Base-by-base conservation (phyloP, 2,329 filamentous ascomycete genomes). In the Amesomyces nigricolor region DNA sequence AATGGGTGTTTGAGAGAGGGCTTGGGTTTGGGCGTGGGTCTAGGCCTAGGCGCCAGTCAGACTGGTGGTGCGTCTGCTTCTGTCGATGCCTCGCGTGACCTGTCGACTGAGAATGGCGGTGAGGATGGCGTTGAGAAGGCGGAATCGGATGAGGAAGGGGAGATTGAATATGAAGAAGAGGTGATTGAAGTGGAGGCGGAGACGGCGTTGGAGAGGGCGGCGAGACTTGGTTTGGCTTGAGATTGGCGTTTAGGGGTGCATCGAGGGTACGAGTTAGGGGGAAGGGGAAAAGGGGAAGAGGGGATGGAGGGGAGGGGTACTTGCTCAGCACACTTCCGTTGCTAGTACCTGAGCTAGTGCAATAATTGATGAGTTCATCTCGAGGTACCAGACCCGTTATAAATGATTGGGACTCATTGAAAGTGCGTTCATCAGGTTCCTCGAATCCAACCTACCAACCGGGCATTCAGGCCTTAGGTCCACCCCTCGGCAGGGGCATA, bases 111-210 rank as follows among this genome's bases (percentile, higher is more conserved):
- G 5, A 37, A 49, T 11, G 39, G 45, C 9, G 35, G 19, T 6
- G 53, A 29, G 22, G 51, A 9, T 26, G 22, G 22, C 22, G 22
- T 10, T 19, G 14, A 2, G 47, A 45, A 10, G 50, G 46, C n/a
- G 1, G 51, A 45, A 9, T 55, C 49, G 32, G 50, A 47, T 16
- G 43, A 14, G 35, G 56, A 57, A 35, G 30, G 51, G 5, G 9
- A 4, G 32, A 35, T 13, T 35, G 57, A 53, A 51, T 58, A 50
- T 32, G 53, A 58, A 17, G 54, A 63, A 19, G 61, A 54, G 14
- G 26, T 57, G 7, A 16, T 62, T 5, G 57, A 58, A 37, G 30
- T 57, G 4, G 58, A 49, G 35, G 42, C 8, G 5, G 59, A 61
- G 48, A 49, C 60, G 9, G 55, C 43, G 43, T 30, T 62, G 29